Evolutionary conservation across 176 grass and related monocot genomes (phyloP), one percentile per base, ranked within the genome.

Genomic region (Raddia distichophylla): DNA sequence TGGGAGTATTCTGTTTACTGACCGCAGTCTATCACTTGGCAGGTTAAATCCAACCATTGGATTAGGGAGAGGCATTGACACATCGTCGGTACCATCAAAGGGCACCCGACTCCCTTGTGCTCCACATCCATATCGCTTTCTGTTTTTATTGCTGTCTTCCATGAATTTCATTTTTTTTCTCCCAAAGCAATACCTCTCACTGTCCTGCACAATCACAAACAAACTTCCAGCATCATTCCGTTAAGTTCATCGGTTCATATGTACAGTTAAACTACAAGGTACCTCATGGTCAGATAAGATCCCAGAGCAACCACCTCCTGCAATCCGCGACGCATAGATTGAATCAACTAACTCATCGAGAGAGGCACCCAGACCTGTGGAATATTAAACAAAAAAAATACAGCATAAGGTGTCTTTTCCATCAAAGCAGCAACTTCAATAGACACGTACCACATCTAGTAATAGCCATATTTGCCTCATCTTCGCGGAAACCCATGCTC

Each of bases 391-490:
- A 2, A 79, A 56, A 56, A 81, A 71, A 18, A 80, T 60, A 52
- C 27, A 79, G 32, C 5, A 46, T 63, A 87, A 75, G 52, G 42
- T 61, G 19, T 8, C 40, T 51, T 69, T 53, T 52, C 51, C 32
- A 17, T 76, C 47, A 50, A 35, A 67, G 22, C 18, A 84, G 35
- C 45, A 67, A 34, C 50, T 84, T 58, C 20, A 64, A 40, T 40
- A 40, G 47, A 87, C 72, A 76, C 70, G 73, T 88, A 99, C 96
- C 96, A 11, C 96, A 99, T 99, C 88, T 99, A 40, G 79, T 45
- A 49, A 99, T 79, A 45, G 96, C 91, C 82, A 82, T 58, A 56
- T 71, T 80, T 17, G 82, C 91, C 63, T 91, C 93, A 10, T 87
- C 74, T 77, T 90, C 83, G 40, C 71, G 64, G 85, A 90, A 95